Evolutionary conservation across 345 rosid genomes (phyloP), one percentile per base, ranked within the genome.

Genomic region (Capsella bursapastoris): DNA sequence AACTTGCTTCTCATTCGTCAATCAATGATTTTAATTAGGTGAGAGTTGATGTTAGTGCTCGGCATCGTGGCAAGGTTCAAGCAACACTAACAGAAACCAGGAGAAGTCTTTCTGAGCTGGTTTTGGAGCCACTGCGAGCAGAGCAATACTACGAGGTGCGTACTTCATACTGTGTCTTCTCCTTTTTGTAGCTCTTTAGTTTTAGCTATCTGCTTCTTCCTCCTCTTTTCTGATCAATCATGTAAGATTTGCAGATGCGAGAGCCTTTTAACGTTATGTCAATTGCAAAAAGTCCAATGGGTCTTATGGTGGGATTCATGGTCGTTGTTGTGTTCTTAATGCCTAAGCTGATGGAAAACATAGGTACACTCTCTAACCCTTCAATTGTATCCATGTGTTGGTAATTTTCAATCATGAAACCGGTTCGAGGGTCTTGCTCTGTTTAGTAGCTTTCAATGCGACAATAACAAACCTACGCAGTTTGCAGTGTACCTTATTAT

Each of bases 291-390:
- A 95, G 99, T 75, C 99, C 98, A 37, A 95, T 95, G 99, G 99
- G 99, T 73, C 87, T 95, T 48, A 95, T 92, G 99, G 71, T 90
- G 80, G 99, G 98, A 74, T 92, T 95, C 76, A 95, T 95, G 99
- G 71, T 95, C 71, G 82, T 95, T 27, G 97, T 92, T 1, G 77
- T 95, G 79, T 95, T 95, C 83, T 60, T 95, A 41, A 95, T 92
- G 99, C 99, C 99, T 45, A 95, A 95, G 79, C 78, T 92, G 76
- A 78, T 92, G 86, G 99, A 92, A 81, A 92, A 88, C 86, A 92
- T 95, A 80, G 99, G 97, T 94, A 88, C 43, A 34, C 15, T 65
- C 56, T 57, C 4, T 57, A 40, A 66, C 57, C 48, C 49, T 56
- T 18, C 28, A 49, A 61, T 45, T 62, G 51, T 43, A 75, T 52